Evolutionary conservation across 2,329 filamentous ascomycete genomes (phyloP).

Genomic region (Plenodomus lindquistii): DNA sequence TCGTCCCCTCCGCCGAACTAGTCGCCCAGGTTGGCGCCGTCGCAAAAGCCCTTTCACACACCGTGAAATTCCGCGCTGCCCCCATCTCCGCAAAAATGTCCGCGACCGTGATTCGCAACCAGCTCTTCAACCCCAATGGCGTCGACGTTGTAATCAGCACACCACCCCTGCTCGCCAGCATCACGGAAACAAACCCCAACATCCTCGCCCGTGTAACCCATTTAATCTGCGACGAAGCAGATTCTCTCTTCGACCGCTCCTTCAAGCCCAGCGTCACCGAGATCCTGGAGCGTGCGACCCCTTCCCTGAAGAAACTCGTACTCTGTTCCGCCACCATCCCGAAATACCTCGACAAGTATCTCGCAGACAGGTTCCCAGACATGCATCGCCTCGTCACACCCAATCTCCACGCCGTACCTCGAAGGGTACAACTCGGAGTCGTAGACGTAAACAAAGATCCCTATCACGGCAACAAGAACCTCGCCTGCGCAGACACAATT

Average conservation of each 20-base stretch:
- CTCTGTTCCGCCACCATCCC: conserved; percentile 97
- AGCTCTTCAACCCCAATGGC: conserved; percentile 77
- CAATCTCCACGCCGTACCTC: conserved; percentile 93
- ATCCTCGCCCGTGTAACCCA: conserved; percentile 89
- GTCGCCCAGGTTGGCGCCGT: conserved; percentile 83
- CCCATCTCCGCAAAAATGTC: conserved; percentile 78
- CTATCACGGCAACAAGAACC: conserved; percentile 87
- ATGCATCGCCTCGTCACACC: conserved; percentile 88
- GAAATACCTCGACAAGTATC: conserved; percentile 79
- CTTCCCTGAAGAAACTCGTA: conserved; percentile 82
- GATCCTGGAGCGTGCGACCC: conserved; percentile 79
- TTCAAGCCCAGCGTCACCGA: conserved; percentile 82
- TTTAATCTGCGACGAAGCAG: conserved; percentile 91
- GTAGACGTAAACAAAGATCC: conserved; percentile 91
- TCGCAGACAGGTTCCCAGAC: conserved; percentile 80
- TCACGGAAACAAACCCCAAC: conserved; percentile 87
- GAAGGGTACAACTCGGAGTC: conserved; percentile 90
- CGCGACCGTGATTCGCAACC: conserved; percentile 78
- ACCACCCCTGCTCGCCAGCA: conserved; percentile 84
- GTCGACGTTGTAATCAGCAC: conserved; percentile 87
- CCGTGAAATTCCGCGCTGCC: conserved; percentile 82
- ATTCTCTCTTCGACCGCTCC: conserved; percentile 91
- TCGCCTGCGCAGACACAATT: conserved; percentile 93
- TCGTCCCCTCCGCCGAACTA: conserved; percentile 90
- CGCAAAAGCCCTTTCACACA: conserved; percentile 81